Evolutionary conservation across 805 yeast genomes (phyloP).

Genomic region (Huiozyma sinensis): DNA sequence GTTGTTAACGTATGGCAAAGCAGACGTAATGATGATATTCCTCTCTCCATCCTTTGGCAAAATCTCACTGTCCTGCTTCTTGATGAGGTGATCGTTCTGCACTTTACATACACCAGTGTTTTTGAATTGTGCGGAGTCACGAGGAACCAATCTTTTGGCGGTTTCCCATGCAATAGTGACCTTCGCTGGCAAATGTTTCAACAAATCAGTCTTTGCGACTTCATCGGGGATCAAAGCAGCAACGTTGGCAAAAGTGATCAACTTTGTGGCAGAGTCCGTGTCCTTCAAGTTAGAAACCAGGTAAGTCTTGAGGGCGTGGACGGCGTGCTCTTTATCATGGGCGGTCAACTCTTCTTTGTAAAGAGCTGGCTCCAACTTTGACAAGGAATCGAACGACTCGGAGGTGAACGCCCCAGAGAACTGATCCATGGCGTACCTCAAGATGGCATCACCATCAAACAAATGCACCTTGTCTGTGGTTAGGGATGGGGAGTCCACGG

Average conservation of each 20-base stretch:
- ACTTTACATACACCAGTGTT: slow-evolving; percentile 33
- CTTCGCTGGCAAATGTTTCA: slow-evolving; percentile 15
- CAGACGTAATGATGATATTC: slow-evolving; percentile 86
- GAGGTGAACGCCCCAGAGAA: slow-evolving; percentile 31
- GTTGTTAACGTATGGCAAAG: slow-evolving; percentile 94
- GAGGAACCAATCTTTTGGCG: slow-evolving; percentile 33
- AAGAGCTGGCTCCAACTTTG: slow-evolving; percentile 15
- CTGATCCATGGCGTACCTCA: slow-evolving; percentile 48
- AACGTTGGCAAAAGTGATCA: slow-evolving; percentile 49
- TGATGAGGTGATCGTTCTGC: slow-evolving; percentile 16
- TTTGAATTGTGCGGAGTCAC: slow-evolving; percentile 22
- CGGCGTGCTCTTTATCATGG: slow-evolving; percentile 31
- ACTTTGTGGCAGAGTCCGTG: slow-evolving; percentile 37
- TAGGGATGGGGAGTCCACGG: slow-evolving; percentile 20
- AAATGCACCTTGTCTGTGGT: slow-evolving; percentile 26
- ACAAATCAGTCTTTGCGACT: slow-evolving; percentile 18
- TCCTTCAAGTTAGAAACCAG: slow-evolving; percentile 17
- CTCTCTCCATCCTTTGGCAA: slow-evolving; percentile 62
- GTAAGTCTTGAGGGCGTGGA: slow-evolving; percentile 9
- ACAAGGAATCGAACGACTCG: slow-evolving; percentile 18
- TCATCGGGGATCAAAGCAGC: slow-evolving; percentile 32
- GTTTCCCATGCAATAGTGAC: slow-evolving; percentile 37
- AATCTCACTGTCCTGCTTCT: slow-evolving; percentile 30
- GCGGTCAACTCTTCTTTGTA: slow-evolving; percentile 22
- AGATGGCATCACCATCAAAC: slow-evolving; percentile 58